Percentiles rank a stretch among this genome's conserved stretches.
phyloP scores from a whole-genome alignment of 1,284 basidiomycete species.

The Naganishia sp. region DNA sequence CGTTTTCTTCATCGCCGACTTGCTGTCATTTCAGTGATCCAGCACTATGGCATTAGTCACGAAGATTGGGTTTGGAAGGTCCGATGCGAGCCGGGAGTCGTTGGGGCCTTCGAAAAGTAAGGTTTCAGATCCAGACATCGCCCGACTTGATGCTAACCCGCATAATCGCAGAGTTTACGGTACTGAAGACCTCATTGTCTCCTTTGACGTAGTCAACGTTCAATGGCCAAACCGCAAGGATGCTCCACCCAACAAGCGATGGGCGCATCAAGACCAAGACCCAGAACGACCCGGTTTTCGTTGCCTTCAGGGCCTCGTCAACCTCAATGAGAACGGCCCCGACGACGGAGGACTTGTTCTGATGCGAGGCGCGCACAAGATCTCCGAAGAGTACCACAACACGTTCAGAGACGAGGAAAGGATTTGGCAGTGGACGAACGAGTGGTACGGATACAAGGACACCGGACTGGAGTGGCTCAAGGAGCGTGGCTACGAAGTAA shows the following conservation, averaged over 20 bases:
- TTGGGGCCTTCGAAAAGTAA: slow-evolving; percentile 46
- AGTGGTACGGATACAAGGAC: slow-evolving; percentile 46
- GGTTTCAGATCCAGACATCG: too few species aligned
- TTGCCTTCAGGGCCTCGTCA: slow-evolving; percentile 40
- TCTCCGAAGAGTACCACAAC: slow-evolving; percentile 43
- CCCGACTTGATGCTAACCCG: too few species aligned
- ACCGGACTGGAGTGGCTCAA: slow-evolving; percentile 42
- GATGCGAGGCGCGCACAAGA: slow-evolving; percentile 45
- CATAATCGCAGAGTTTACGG: slow-evolving; percentile 42
- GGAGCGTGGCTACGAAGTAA: slow-evolving; percentile 43
- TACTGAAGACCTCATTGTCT: slow-evolving; percentile 52
- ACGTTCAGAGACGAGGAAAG: slow-evolving; percentile 8
- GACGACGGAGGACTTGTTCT: slow-evolving; percentile 55
- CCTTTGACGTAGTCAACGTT: slow-evolving; percentile 40
- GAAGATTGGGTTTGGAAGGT: slow-evolving; percentile 54
- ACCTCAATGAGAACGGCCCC: slow-evolving; percentile 50
- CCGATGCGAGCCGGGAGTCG: slow-evolving; percentile 45
- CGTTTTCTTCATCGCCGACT: too few species aligned
- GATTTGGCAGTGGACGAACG: slow-evolving; percentile 28
- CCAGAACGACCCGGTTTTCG: slow-evolving; percentile 17
- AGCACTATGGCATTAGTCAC: slow-evolving; percentile 44
- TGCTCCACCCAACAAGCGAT: slow-evolving; percentile 40
- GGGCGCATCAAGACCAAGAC: slow-evolving; percentile 52
- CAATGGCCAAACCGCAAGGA: slow-evolving; percentile 33
- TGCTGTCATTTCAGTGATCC: slow-evolving; percentile 25